Evolutionary conservation across 2,329 filamentous ascomycete species (phyloP), one percentile per base, ranked within the genome.

Genomic region (Aspergillus tamarii): DNA sequence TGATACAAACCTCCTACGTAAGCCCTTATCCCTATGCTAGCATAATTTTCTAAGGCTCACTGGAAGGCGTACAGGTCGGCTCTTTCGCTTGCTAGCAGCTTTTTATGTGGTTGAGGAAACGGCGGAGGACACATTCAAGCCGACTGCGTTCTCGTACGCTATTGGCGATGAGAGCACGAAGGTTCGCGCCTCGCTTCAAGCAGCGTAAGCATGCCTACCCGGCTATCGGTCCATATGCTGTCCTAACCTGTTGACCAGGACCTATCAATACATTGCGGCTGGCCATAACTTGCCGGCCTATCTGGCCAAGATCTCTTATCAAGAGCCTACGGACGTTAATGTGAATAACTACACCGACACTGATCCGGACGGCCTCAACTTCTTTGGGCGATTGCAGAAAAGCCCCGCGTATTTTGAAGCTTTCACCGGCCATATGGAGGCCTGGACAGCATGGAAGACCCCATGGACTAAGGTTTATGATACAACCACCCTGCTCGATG

Each of bases 361-460:
- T 16, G 69, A 72, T 34, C 60, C 66, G 0, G 70, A 70, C 21
- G 60, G 62, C 16, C 62, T 72, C 36, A 56, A 4, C 12, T 48
- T 78, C 69, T 79, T 80, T 39, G 74, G 65, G 3, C 73, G 76
- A 3, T 64, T 76, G 12, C 70, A 73, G 50, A 68, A 70, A 21
- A 75, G 71, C n/a, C 67, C 73, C 1, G 64, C 67, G 0, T 72
- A 69, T 14, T 72, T 73, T 10, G 72, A 70, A 41, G 71, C 71
- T 19, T 80, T 80, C 59, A 75, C 71, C 9, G 74, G 72, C 2
- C 74, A 76, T 60, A 80, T 80, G 77, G 70, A 73, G 16, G 75
- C 75, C 0, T 73, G 74, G 54, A 75, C 74, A 6, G 61, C 67
- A 39, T 73, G 74, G 69, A 71, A 76, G 70, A 68, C 74, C n/a